phyloP scores from a whole-genome alignment of 352 stramenopile genomes.

The Pythium dissimile region DNA sequence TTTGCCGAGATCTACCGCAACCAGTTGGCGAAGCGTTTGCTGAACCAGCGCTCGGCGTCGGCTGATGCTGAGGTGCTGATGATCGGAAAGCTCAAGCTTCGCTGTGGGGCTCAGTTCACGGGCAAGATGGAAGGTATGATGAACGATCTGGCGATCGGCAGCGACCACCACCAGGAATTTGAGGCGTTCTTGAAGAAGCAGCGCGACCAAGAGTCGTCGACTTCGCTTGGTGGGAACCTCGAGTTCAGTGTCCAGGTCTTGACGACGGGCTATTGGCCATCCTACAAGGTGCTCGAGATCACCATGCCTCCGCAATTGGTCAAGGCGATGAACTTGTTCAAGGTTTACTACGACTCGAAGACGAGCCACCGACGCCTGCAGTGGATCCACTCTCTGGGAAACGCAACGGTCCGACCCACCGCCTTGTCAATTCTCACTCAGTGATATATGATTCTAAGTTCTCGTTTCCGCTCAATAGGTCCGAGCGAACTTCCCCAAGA shows the following conservation, averaged over 20 bases:
- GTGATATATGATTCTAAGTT: not conserved
- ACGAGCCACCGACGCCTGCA: conserved; percentile 94
- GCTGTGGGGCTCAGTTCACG: conserved; percentile 99
- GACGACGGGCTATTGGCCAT: conserved; percentile 98
- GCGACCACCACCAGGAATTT: conserved; percentile 97
- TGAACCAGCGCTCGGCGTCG: conserved; percentile 97
- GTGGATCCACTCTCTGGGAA: conserved; percentile 97
- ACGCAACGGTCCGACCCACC: conserved; percentile 91
- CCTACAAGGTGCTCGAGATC: conserved; percentile 96
- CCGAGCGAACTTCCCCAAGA: conserved; percentile 78
- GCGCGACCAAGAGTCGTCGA: conserved; percentile 56
- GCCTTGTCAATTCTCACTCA: not conserved
- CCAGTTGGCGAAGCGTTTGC: conserved; percentile 97
- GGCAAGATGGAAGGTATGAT: conserved; percentile 99
- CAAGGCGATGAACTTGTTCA: conserved; percentile 96
- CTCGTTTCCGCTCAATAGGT: no score
- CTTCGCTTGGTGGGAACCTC: conserved; percentile 45
- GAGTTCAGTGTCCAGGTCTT: conserved; percentile 98
- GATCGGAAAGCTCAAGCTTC: conserved; percentile 99
- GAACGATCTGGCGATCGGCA: conserved; percentile 97
- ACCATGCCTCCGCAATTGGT: conserved; percentile 92
- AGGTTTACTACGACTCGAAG: conserved; percentile 93
- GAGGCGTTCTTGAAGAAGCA: conserved; percentile 90
- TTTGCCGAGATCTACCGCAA: conserved; percentile 99
- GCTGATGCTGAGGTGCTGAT: conserved; percentile 98